Evolutionary conservation across 306 rosid genomes (phyloP).

Genomic region (Comarum palustre): DNA sequence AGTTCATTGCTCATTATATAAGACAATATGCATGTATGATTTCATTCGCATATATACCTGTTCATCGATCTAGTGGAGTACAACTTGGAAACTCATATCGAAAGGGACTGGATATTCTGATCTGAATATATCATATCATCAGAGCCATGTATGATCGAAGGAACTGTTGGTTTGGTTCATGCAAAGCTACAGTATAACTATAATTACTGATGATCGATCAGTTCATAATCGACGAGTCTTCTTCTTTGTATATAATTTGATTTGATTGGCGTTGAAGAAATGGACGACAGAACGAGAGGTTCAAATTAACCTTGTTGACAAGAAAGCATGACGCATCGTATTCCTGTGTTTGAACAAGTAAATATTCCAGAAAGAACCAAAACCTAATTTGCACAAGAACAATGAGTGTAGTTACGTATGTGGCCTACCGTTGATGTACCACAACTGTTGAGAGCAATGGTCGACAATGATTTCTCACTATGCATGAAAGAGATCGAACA

Average conservation of each 20-base stretch:
- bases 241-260: background rate
- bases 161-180: constrained; percentile 1
- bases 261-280: constrained; percentile 10
- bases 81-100: background rate
- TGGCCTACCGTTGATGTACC: background rate
- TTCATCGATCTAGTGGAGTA: background rate
- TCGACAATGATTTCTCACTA: background rate
- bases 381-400: background rate
- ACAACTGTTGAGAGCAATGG: background rate
- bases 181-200: background rate
- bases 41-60: background rate
- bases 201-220: background rate
- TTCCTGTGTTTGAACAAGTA: background rate
- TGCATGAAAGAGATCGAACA: background rate
- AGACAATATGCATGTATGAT: background rate
- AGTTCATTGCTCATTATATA: constrained; percentile 2
- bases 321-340: background rate
- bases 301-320: background rate
- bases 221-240: background rate
- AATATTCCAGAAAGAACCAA: constrained; percentile 3
- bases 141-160: background rate
- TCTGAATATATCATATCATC: background rate
- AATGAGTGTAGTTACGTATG: background rate
- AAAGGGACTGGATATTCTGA: constrained; percentile 4
- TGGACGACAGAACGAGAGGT: background rate